These are phyloP conservation scores for Colletotrichum sansevieriae DNA, from an alignment of 2,329 filamentous ascomycete species.

Conservation along the genomic window DNA sequence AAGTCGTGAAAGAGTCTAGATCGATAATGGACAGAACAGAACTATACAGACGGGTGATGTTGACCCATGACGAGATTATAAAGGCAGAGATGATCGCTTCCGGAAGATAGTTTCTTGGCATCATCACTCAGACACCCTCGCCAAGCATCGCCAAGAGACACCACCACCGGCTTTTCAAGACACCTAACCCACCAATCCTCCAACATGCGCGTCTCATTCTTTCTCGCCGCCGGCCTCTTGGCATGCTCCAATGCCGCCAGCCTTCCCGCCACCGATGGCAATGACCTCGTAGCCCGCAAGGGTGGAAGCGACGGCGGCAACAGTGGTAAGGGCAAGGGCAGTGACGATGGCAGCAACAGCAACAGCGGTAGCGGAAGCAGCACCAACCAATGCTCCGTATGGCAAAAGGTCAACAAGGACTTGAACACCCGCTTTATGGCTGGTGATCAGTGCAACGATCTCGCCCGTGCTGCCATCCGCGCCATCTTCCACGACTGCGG, in stretches of 20 bases:
- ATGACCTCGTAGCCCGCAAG: too few relatives aligned
- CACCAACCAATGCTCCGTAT: conserved; percentile 45
- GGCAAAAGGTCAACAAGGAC: conserved; percentile 54
- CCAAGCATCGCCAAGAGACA: background rate
- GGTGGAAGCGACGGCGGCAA: too few relatives aligned
- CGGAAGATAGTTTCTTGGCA: background rate
- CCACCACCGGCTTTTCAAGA: background rate
- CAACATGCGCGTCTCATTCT: background rate
- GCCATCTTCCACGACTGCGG: conserved; percentile 62
- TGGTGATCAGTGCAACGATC: conserved; percentile 52
- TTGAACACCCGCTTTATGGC: conserved; percentile 52
- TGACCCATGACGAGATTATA: background rate
- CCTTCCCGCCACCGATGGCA: too few relatives aligned
- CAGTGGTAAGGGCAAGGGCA: too few relatives aligned
- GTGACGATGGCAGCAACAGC: background rate
- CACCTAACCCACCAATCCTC: conserved; percentile 1
- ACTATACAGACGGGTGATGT: background rate
- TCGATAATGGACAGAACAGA: background rate
- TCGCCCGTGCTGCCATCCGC: conserved; percentile 59
- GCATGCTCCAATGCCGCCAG: too few relatives aligned
- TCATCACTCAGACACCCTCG: background rate
- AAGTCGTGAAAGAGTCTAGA: background rate
- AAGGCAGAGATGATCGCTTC: background rate
- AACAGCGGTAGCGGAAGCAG: conserved; percentile 2
- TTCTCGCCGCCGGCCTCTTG: too few relatives aligned